Conservation (phyloP, 2,329 filamentous ascomycete species). For the Exophiala sp. region DNA sequence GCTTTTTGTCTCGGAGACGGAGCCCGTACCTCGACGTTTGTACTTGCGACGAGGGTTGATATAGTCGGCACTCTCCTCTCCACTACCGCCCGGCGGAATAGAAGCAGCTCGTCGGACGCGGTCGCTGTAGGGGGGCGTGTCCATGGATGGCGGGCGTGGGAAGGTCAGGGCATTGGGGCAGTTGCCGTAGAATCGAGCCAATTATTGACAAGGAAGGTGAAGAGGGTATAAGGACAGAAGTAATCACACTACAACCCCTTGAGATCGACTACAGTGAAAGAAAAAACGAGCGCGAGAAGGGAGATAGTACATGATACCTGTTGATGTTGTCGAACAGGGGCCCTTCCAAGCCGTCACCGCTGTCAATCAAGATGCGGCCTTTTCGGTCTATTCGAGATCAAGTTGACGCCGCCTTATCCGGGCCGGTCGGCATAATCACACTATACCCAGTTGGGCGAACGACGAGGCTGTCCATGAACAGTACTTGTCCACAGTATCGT, state of each 20-base stretch:
- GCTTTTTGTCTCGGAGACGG: slow-evolving; percentile 20
- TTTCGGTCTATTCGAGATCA: neutral
- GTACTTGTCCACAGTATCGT: no score
- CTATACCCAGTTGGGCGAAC: no score
- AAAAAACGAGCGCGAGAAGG: neutral
- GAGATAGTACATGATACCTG: neutral
- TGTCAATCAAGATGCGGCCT: neutral
- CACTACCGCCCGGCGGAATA: slow-evolving; percentile 7
- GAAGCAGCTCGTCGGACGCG: slow-evolving; percentile 11
- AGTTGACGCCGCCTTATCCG: neutral
- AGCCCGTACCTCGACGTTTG: slow-evolving; percentile 26
- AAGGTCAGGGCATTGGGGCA: neutral
- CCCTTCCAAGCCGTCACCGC: neutral
- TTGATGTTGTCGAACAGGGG: neutral
- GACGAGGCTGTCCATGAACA: no score
- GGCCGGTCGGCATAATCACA: no score
- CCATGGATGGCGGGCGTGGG: slow-evolving; percentile 17
- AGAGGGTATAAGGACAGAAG: neutral
- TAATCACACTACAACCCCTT: no score
- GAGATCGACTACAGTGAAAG: no score
- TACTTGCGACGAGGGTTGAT: slow-evolving; percentile 29
- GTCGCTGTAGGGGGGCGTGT: slow-evolving; percentile 21
- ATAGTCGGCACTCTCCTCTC: slow-evolving; percentile 12
- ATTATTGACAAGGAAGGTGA: neutral
- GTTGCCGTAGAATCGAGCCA: neutral